A percentile compares a stretch with the other conserved stretches of the same genome.
These are phyloP conservation scores for Sporothrix dimorphospora DNA, from an alignment of 2,329 filamentous ascomycete species.

Conservation along the genomic window DNA sequence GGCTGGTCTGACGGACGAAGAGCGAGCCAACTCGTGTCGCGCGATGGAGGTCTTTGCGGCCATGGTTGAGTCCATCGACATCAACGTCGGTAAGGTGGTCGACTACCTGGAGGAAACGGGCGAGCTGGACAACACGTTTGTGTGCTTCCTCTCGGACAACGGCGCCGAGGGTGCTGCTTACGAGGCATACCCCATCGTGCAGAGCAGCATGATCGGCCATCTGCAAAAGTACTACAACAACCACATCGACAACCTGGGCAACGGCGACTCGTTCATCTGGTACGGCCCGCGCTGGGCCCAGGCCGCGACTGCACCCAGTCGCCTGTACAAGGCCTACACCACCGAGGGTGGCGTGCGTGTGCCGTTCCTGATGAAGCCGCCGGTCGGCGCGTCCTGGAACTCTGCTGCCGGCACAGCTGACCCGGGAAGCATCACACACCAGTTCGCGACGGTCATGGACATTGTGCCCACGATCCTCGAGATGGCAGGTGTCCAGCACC, in stretches of 20 bases:
- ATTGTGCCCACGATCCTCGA: slow-evolving; percentile 54
- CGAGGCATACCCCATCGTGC: slow-evolving; percentile 32
- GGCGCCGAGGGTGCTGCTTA: slow-evolving; percentile 30
- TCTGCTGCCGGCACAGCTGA: neutral
- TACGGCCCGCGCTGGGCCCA: slow-evolving; percentile 59
- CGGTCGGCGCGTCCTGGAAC: slow-evolving; percentile 28
- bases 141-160: slow-evolving; percentile 32
- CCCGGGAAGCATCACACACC: slow-evolving; percentile 36
- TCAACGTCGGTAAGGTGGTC: slow-evolving; percentile 62
- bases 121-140: slow-evolving; percentile 62
- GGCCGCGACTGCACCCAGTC: slow-evolving; percentile 39
- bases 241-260: slow-evolving; percentile 57
- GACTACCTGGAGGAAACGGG: slow-evolving; percentile 58
- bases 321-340: slow-evolving; percentile 43
- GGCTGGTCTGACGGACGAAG: slow-evolving; percentile 51
- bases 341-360: slow-evolving; percentile 57
- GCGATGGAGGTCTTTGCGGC: slow-evolving; percentile 66
- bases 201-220: slow-evolving; percentile 35
- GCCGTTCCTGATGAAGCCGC: slow-evolving; percentile 49
- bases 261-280: slow-evolving; percentile 58
- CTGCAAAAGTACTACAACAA: slow-evolving; percentile 60
- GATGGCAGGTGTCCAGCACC: slow-evolving; percentile 53
- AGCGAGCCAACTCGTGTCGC: slow-evolving; percentile 51
- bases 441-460: slow-evolving; percentile 58
- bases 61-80: slow-evolving; percentile 66